phyloP scores from a whole-genome alignment of 768 basidiomycete genomes.

The Tricholoma sp. region DNA sequence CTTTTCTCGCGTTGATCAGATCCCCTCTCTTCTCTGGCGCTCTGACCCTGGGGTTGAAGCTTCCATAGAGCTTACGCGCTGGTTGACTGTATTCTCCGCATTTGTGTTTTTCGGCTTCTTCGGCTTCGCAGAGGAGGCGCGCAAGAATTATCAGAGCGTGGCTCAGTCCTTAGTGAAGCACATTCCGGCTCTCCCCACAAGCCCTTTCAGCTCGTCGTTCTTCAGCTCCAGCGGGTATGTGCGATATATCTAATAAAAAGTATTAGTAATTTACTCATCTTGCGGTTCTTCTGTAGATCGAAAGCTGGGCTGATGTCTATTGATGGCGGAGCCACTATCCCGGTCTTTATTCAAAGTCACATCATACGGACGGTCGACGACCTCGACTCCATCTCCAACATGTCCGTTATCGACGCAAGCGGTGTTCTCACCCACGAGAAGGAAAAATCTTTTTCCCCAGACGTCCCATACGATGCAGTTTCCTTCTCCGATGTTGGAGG shows the following conservation, averaged over 20 bases:
- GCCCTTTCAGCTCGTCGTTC: slow-evolving; percentile 12
- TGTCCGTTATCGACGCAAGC: slow-evolving; percentile 38
- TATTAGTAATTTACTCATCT: background rate
- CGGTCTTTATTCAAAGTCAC: slow-evolving; percentile 42
- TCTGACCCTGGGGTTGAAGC: slow-evolving; percentile 2
- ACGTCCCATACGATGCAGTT: slow-evolving; percentile 30
- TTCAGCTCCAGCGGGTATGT: slow-evolving; percentile 23
- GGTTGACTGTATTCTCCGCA: slow-evolving; percentile 32
- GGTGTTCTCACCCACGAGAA: slow-evolving; percentile 28
- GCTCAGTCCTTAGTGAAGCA: slow-evolving; percentile 21
- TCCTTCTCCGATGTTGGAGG: slow-evolving; percentile 34
- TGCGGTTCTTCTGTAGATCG: slow-evolving; percentile 7
- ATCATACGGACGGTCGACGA: slow-evolving; percentile 45
- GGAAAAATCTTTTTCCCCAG: slow-evolving; percentile 26
- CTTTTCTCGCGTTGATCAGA: slow-evolving; percentile 36
- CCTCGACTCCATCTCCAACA: slow-evolving; percentile 39
- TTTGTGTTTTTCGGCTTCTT: slow-evolving; percentile 53
- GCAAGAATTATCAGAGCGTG: slow-evolving; percentile 34
- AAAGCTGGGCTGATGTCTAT: slow-evolving; percentile 16
- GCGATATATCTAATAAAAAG: no score
- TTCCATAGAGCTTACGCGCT: slow-evolving; percentile 31
- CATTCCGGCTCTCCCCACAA: slow-evolving; percentile 5
- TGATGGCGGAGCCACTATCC: slow-evolving; percentile 26
- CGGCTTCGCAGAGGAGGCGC: slow-evolving; percentile 48
- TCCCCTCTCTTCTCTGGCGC: slow-evolving; percentile 35